Base-by-base conservation (phyloP, 495 filamentous ascomycete genomes). In the Lophium mytilinum region DNA sequence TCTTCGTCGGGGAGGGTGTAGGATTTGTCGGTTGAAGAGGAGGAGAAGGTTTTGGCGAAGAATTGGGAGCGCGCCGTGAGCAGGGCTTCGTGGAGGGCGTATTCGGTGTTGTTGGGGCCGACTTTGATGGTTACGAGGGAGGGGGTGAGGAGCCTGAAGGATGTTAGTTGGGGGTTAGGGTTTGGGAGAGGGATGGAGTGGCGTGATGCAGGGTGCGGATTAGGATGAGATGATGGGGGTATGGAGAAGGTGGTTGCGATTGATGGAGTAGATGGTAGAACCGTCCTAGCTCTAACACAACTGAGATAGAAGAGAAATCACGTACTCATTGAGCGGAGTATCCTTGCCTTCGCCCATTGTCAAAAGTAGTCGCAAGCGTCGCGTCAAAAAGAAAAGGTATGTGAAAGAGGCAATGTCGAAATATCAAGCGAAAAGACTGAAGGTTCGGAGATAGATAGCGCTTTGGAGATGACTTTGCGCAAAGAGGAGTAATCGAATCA, bases 71-170 rank as follows among this genome's bases (percentile, higher is more conserved):
- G 70, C 63, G 75, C 54, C 67, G 74, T 76, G 57, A 78, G 75
- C 15, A 78, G 76, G 45, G 76, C 76, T 65, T 78, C 76, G 67
- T 78, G 76, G 11, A 78, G 69, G 48, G 69, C 63, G 69, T 70
- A 78, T 63, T 71, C 68, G 10, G 71, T 75, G 70, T 70, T 71
- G 18, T 74, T 69, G 34, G 63, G 24, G 58, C 76, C 76, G 60
- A 78, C 71, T 69, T 76, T 77, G 61, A 78, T 68, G 64, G 77
- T 72, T 36, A 78, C 76, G 62, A 78, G 69, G 55, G 69, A 65
- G 53, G 59, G 70, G 59, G 73, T 69, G 60, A 78, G 72, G 61
- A 78, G 74, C 63, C 72, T 76, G 57, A n/a, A n/a, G 33, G 53
- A 15, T 30, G 15, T 50, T 50, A 55, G 54, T 33, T n/a, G 12